A percentile compares a stretch with the other conserved stretches of the same genome.
Conservation (phyloP, 257 asterid species). For the Rauvolfia tetraphylla region DNA sequence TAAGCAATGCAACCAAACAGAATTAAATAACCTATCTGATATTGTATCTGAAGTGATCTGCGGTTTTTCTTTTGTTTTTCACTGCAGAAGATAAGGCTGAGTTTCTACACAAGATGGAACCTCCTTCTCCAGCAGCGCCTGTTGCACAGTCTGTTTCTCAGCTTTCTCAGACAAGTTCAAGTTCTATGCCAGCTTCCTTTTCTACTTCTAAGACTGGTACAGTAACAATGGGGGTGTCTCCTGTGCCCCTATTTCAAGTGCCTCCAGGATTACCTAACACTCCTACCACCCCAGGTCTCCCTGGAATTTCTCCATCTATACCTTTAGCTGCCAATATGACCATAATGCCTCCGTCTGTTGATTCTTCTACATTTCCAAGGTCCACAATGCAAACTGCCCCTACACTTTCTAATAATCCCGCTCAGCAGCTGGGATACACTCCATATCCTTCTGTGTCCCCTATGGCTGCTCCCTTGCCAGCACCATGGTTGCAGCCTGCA, state of each 20-base stretch:
- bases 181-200: slow-evolving; percentile 37
- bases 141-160: slow-evolving; percentile 45
- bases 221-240: slow-evolving; percentile 41
- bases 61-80: slow-evolving; percentile 17
- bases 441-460: slow-evolving; percentile 56
- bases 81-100: slow-evolving; percentile 51
- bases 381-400: slow-evolving; percentile 41
- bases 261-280: slow-evolving; percentile 48
- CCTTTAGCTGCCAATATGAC: slow-evolving; percentile 43
- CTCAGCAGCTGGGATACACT: slow-evolving; percentile 56
- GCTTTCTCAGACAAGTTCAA: slow-evolving; percentile 43
- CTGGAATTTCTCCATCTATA: slow-evolving; percentile 54
- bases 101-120: slow-evolving; percentile 41
- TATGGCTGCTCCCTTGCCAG: slow-evolving; percentile 50
- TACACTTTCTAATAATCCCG: slow-evolving; percentile 39
- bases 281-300: slow-evolving; percentile 50
- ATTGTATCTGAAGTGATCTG: background rate
- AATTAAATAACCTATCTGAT: background rate
- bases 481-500: slow-evolving; percentile 82
- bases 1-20: background rate
- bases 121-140: slow-evolving; percentile 40
- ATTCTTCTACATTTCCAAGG: slow-evolving; percentile 39
- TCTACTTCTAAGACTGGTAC: slow-evolving; percentile 38
- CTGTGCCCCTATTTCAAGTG: slow-evolving; percentile 55
- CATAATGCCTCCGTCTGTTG: slow-evolving; percentile 34